Evolutionary conservation across 2,329 filamentous ascomycete genomes (phyloP).

Genomic region (Zymoseptoria brevis): DNA sequence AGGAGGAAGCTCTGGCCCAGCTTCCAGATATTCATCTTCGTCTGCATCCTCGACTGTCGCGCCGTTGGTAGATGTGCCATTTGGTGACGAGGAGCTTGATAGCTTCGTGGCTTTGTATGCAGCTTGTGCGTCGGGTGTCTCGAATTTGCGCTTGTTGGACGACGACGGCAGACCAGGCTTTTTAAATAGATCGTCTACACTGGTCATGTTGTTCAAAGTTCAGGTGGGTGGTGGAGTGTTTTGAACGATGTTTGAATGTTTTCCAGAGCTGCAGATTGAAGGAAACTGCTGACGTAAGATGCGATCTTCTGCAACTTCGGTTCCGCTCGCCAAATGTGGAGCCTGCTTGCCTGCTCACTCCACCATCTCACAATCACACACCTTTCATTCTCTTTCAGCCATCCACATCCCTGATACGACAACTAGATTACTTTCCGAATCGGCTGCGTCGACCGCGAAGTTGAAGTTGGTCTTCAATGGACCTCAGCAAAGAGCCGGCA

Average conservation of each 20-base stretch:
- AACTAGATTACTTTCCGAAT: too few species aligned
- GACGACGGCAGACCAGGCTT: constrained; percentile 40
- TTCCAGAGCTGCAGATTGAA: not conserved
- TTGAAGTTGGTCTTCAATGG: too few species aligned
- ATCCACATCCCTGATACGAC: too few species aligned
- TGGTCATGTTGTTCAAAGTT: constrained; percentile 41
- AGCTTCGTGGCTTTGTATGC: constrained; percentile 55
- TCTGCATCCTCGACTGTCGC: constrained; percentile 48
- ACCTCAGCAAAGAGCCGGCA: too few species aligned
- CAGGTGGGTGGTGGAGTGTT: not conserved
- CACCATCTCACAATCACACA: too few species aligned
- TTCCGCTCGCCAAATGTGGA: too few species aligned
- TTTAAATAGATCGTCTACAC: constrained; percentile 57
- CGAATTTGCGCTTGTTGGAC: constrained; percentile 50
- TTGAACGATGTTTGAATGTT: not conserved
- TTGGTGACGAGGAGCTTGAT: constrained; percentile 39
- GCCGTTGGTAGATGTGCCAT: constrained; percentile 35
- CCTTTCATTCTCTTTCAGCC: too few species aligned
- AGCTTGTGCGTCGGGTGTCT: constrained; percentile 47
- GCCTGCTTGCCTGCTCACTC: too few species aligned
- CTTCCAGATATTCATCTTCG: constrained; percentile 44
- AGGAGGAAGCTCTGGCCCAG: constrained; percentile 29
- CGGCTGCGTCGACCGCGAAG: too few species aligned
- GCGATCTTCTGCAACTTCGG: not conserved
- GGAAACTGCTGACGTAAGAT: not conserved